Conservation (phyloP, 2,329 filamentous ascomycete species). For the Lecanosticta acicola region DNA sequence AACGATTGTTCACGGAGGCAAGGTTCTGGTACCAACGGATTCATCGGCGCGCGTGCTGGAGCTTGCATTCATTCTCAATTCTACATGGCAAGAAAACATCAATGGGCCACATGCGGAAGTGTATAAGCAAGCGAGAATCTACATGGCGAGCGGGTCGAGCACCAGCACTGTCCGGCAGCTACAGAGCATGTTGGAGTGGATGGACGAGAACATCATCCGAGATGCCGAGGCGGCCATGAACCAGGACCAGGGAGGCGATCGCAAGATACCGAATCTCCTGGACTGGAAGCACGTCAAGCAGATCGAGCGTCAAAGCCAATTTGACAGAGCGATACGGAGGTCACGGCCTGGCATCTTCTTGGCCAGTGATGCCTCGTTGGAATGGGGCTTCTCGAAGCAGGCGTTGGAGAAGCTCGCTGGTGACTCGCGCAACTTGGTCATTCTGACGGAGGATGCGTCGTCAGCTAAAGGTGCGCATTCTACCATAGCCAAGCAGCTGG, state of each 20-base stretch:
- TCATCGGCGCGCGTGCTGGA: conserved; percentile 93
- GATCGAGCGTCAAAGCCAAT: conserved; percentile 73
- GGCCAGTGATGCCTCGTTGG: conserved; percentile 80
- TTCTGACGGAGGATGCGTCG: conserved; percentile 71
- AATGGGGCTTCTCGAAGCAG: conserved; percentile 92
- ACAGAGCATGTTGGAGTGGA: conserved; percentile 97
- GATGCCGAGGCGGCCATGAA: conserved; percentile 52
- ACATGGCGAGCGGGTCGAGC: conserved; percentile 78
- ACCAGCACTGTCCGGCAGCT: conserved; percentile 86
- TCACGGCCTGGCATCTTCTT: conserved; percentile 67
- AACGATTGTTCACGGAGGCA: conserved; percentile 75
- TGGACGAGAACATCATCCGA: conserved; percentile 90
- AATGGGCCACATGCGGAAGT: conserved; percentile 36
- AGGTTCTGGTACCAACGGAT: conserved; percentile 87
- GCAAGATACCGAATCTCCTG: conserved; percentile 64
- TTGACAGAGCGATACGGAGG: conserved; percentile 61
- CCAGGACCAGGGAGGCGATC: conserved; percentile 39
- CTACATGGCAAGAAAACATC: conserved; percentile 66
- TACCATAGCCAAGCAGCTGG: conserved; percentile 68
- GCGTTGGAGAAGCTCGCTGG: conserved; percentile 67
- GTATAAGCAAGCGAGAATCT: conserved; percentile 56
- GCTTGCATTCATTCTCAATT: conserved; percentile 84
- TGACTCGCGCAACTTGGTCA: conserved; percentile 74
- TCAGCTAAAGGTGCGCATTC: conserved; percentile 36
- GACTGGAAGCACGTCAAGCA: conserved; percentile 82